phyloP scores from a whole-genome alignment of 1,139 yeast species.

The Yamadazyma conglobata region DNA sequence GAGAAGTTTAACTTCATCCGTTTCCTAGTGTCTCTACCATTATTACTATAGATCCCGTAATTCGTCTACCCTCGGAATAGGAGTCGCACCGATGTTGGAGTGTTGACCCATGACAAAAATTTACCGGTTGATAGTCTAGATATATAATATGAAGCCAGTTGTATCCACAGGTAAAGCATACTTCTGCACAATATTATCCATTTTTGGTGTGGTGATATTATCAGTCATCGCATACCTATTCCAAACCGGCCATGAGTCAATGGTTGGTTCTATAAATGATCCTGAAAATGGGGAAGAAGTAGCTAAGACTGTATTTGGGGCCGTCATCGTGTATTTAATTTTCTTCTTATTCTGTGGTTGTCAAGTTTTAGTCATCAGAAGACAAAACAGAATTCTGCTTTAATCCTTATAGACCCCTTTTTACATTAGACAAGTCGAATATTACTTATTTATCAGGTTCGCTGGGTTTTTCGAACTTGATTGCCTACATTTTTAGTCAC shows the following conservation, averaged over 20 bases:
- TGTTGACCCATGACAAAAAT: no score
- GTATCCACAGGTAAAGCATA: slow-evolving; percentile 75
- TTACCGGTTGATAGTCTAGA: no score
- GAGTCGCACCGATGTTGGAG: no score
- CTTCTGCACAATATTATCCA: slow-evolving; percentile 90
- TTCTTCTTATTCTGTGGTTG: slow-evolving; percentile 88
- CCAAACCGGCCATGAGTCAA: slow-evolving; percentile 76
- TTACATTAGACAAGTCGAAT: no score
- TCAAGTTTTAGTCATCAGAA: slow-evolving; percentile 63
- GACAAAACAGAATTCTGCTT: slow-evolving; percentile 55
- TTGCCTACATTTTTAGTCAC: no score
- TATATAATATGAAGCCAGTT: slow-evolving; percentile 34
- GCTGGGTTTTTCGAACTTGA: no score
- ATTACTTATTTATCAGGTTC: no score
- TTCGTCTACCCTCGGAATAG: no score
- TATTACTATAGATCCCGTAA: no score
- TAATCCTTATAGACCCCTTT: no score
- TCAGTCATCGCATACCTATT: slow-evolving; percentile 82
- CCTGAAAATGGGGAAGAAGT: slow-evolving; percentile 94
- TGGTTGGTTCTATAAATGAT: slow-evolving; percentile 88
- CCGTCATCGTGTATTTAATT: slow-evolving; percentile 76
- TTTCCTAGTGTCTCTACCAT: no score
- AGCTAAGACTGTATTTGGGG: slow-evolving; percentile 84
- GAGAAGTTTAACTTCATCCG: no score
- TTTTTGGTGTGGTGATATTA: slow-evolving; percentile 84